These are phyloP conservation scores for Tulasnella sp. DNA, from an alignment of 768 basidiomycete genomes.

Conservation along the genomic window DNA sequence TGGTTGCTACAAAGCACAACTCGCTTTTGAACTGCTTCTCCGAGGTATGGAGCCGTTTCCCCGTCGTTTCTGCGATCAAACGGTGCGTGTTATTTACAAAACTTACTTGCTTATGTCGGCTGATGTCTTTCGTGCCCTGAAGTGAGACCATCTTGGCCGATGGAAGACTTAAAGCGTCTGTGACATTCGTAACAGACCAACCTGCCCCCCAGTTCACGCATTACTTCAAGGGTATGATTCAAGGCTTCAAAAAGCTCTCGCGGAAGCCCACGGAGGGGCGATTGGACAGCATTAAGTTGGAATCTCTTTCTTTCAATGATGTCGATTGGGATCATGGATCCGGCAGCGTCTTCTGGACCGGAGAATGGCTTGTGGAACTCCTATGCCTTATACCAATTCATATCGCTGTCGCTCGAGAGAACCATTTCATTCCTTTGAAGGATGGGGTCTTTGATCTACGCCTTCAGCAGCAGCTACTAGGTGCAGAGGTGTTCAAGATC, in stretches of 20 bases:
- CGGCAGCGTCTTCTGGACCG: conserved; percentile 31
- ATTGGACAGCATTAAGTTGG: neutral
- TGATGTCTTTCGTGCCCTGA: neutral
- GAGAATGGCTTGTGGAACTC: conserved; percentile 54
- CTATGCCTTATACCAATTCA: conserved; percentile 57
- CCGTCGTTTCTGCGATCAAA: conserved; percentile 12
- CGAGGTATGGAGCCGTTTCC: conserved; percentile 15
- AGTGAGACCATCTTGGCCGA: conserved; percentile 7
- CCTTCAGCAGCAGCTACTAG: conserved; percentile 43
- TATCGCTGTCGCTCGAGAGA: conserved; percentile 48
- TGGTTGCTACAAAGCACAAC: neutral
- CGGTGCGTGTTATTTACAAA: neutral
- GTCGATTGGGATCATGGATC: conserved; percentile 10
- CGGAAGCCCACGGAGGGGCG: conserved; percentile 40
- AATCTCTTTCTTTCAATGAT: conserved; percentile 20
- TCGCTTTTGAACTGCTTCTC: conserved; percentile 10
- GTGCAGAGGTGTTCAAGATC: conserved; percentile 48
- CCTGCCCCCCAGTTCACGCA: conserved; percentile 3
- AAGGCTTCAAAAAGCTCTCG: conserved; percentile 38
- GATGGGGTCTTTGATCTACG: conserved; percentile 44
- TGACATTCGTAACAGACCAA: conserved; percentile 6
- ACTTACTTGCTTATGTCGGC: neutral
- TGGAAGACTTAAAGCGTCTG: neutral
- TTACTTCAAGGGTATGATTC: conserved; percentile 40
- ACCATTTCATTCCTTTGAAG: conserved; percentile 50